These are phyloP conservation scores for Leishmania turanica DNA, from an alignment of 208 protist genomes.

Conservation along the genomic window DNA sequence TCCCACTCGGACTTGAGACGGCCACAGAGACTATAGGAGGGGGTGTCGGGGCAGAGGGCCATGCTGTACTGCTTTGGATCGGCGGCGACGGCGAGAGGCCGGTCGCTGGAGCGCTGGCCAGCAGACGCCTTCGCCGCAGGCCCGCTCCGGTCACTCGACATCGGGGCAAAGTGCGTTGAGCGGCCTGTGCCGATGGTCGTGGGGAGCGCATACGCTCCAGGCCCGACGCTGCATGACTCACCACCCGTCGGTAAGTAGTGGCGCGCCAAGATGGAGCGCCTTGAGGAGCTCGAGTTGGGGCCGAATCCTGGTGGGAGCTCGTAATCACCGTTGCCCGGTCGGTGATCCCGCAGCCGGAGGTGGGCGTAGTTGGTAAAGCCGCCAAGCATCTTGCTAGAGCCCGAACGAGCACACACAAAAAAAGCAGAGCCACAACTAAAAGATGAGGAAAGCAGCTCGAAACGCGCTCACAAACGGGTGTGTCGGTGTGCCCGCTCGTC, in stretches of 20 bases:
- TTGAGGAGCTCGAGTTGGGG: slow-evolving; percentile 36
- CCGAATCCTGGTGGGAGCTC: slow-evolving; percentile 47
- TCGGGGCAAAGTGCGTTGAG: slow-evolving; percentile 43
- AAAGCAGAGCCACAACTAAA: too few species aligned
- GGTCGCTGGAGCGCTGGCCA: not conserved
- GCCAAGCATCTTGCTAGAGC: not conserved
- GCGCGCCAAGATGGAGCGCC: slow-evolving; percentile 48
- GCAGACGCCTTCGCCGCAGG: not conserved
- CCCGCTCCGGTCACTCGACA: not conserved
- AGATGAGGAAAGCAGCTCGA: too few species aligned
- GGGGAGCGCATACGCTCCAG: slow-evolving; percentile 67
- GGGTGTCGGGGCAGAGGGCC: slow-evolving; percentile 60
- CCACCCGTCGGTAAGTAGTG: slow-evolving; percentile 20
- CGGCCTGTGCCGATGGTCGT: slow-evolving; percentile 64
- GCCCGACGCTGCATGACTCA: slow-evolving; percentile 47
- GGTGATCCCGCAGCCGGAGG: slow-evolving; percentile 73
- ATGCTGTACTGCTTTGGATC: slow-evolving; percentile 78
- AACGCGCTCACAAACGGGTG: too few species aligned
- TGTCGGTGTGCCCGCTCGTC: too few species aligned
- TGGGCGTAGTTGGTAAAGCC: slow-evolving; percentile 83
- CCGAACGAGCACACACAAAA: too few species aligned
- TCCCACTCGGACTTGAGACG: slow-evolving; percentile 49
- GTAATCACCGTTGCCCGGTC: slow-evolving; percentile 70
- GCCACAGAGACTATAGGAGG: slow-evolving; percentile 67
- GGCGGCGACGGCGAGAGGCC: not conserved